Conservation (phyloP, 305 asterid genomes). For the Fraxinus paxiana region DNA sequence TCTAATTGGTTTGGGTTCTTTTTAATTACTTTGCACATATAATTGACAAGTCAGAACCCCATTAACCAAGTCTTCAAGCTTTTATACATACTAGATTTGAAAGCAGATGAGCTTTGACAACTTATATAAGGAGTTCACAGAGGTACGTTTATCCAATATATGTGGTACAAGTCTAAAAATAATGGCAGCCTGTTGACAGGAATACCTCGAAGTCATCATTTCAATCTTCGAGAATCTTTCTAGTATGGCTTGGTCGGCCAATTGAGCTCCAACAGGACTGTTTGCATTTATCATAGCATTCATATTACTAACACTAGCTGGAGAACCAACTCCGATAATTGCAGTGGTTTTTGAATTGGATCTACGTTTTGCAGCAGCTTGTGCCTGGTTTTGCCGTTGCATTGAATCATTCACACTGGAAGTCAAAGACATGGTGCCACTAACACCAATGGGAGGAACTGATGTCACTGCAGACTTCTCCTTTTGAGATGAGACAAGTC, state of each 20-base stretch:
- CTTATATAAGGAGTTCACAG: neutral
- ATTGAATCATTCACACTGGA: conserved; percentile 66
- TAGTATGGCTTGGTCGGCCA: conserved; percentile 59
- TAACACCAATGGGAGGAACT: conserved; percentile 53
- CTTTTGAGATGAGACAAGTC: conserved; percentile 62
- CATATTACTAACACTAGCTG: conserved; percentile 80
- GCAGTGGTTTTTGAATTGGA: conserved; percentile 65
- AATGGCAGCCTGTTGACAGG: conserved; percentile 16
- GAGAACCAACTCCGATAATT: conserved; percentile 85
- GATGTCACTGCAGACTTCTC: conserved; percentile 75
- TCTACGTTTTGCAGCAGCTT: conserved; percentile 69
- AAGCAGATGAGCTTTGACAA: conserved; percentile 2
- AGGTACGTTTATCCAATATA: neutral
- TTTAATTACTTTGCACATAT: neutral
- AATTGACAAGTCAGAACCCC: neutral
- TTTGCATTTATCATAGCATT: conserved; percentile 41
- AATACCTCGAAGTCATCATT: conserved; percentile 63
- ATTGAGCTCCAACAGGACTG: conserved; percentile 54
- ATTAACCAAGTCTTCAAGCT: neutral
- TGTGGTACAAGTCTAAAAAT: neutral
- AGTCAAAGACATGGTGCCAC: conserved; percentile 56
- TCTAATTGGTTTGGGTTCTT: neutral
- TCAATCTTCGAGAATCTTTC: conserved; percentile 89
- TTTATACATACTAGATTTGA: conserved; percentile 2
- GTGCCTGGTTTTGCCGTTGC: conserved; percentile 78